Evolutionary conservation across 495 filamentous ascomycete genomes (phyloP).

Genomic region (Hypoxylon crocopeplum): DNA sequence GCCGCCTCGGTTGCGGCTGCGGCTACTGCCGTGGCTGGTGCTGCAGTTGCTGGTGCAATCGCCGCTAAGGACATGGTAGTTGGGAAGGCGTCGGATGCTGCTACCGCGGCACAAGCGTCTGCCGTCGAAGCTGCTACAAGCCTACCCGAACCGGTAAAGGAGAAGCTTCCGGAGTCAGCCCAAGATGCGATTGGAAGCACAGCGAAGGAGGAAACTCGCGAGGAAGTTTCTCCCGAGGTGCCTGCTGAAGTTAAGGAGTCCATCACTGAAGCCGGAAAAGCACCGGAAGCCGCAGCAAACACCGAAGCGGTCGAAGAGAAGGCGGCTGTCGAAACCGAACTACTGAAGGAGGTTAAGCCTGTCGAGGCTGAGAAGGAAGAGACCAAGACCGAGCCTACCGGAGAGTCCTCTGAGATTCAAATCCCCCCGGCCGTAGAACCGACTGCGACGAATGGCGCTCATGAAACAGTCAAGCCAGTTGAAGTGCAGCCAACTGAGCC

Average conservation of each 20-base stretch:
- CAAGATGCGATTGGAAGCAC: conserved; percentile 36
- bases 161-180: conserved; percentile 42
- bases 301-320: conserved; percentile 76
- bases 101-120: conserved; percentile 32
- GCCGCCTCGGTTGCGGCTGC: conserved; percentile 48
- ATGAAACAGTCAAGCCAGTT: conserved; percentile 30
- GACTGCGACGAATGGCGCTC: conserved; percentile 16
- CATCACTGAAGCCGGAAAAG: conserved; percentile 64
- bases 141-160: conserved; percentile 46
- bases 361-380: conserved; percentile 50
- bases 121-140: conserved; percentile 37
- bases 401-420: conserved; percentile 34
- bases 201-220: conserved; percentile 38
- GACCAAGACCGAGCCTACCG: conserved; percentile 18
- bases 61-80: conserved; percentile 43
- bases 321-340: conserved; percentile 73
- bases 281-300: conserved; percentile 75
- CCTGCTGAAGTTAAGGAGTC: conserved; percentile 79
- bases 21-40: conserved; percentile 46
- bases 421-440: conserved; percentile 29
- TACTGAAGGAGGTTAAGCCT: conserved; percentile 57
- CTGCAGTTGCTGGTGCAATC: conserved; percentile 46
- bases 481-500: conserved; percentile 34
- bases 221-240: conserved; percentile 59
- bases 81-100: conserved; percentile 42